Percentiles rank a stretch among this genome's conserved stretches.
phyloP scores from a whole-genome alignment of 257 asterid genomes.

The Euphrasia confusa region DNA sequence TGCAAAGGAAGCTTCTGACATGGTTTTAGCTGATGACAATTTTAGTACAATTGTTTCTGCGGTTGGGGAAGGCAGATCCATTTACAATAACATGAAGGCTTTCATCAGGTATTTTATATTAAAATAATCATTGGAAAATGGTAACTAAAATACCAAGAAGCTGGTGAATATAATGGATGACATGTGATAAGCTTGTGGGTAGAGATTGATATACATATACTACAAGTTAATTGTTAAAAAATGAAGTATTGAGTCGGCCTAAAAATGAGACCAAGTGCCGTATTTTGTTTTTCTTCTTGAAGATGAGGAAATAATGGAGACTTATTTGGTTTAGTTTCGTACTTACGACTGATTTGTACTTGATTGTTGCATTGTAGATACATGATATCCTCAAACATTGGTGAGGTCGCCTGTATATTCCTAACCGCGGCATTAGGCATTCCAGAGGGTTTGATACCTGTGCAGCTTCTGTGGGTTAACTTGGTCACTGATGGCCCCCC shows the following conservation, averaged over 20 bases:
- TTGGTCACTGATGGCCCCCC: constrained; percentile 99
- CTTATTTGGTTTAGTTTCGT: background rate
- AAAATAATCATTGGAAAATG: background rate
- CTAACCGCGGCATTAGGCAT: constrained; percentile 97
- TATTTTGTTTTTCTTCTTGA: too few species aligned
- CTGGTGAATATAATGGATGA: too few species aligned
- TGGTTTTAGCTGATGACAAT: constrained; percentile 98
- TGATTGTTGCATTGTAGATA: constrained; percentile 45
- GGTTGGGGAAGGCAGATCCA: constrained; percentile 92
- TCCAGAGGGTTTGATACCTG: constrained; percentile 97
- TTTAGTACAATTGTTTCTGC: constrained; percentile 95
- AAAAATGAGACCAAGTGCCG: too few species aligned
- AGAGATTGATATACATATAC: too few species aligned
- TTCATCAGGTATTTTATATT: constrained; percentile 62
- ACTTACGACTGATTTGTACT: background rate
- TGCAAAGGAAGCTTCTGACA: constrained; percentile 98
- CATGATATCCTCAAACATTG: constrained; percentile 98
- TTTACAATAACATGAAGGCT: constrained; percentile 84
- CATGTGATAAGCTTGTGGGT: too few species aligned
- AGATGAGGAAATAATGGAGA: too few species aligned
- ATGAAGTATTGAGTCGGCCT: too few species aligned
- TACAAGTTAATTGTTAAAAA: background rate
- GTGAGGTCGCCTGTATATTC: constrained; percentile 93
- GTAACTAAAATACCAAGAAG: too few species aligned
- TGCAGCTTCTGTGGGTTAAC: constrained; percentile 97